A percentile compares a stretch with the other conserved stretches of the same genome.
Evolutionary conservation across 2,329 filamentous ascomycete species (phyloP).

Genomic region (Apiospora koreana): DNA sequence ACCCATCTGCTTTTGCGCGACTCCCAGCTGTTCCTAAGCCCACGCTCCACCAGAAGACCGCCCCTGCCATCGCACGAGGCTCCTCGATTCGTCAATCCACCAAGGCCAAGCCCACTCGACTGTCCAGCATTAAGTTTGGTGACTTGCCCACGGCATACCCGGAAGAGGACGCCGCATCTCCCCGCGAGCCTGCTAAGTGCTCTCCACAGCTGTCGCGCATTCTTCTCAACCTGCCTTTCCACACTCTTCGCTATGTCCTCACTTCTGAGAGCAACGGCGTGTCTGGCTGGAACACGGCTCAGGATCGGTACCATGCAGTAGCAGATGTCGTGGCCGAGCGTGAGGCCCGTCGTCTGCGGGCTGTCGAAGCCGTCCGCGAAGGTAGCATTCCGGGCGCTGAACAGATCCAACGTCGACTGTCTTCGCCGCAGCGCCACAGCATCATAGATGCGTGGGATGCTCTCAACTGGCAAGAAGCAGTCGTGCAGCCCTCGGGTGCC

Average conservation of each 20-base stretch:
- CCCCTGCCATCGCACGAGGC: slow-evolving; percentile 39
- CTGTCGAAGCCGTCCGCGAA: slow-evolving; percentile 43
- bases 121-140: slow-evolving; percentile 71
- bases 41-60: slow-evolving; percentile 31
- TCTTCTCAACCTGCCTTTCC: slow-evolving; percentile 70
- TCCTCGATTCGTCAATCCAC: slow-evolving; percentile 32
- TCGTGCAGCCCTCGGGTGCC: slow-evolving; percentile 36
- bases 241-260: slow-evolving; percentile 64
- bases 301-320: slow-evolving; percentile 50
- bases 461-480: slow-evolving; percentile 52
- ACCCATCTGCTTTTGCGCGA: slow-evolving; percentile 40
- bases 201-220: slow-evolving; percentile 63
- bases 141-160: slow-evolving; percentile 51
- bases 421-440: slow-evolving; percentile 40
- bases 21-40: slow-evolving; percentile 44
- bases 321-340: slow-evolving; percentile 55
- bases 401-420: slow-evolving; percentile 34
- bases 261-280: slow-evolving; percentile 59
- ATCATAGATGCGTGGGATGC: slow-evolving; percentile 46
- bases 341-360: slow-evolving; percentile 54
- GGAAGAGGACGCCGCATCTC: slow-evolving; percentile 28
- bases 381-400: slow-evolving; percentile 37
- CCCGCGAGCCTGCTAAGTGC: slow-evolving; percentile 34
- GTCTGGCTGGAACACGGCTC: slow-evolving; percentile 50
- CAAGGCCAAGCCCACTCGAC: slow-evolving; percentile 46